Base-by-base conservation (phyloP, 495 filamentous ascomycete species). In the Penicillium steckii region DNA sequence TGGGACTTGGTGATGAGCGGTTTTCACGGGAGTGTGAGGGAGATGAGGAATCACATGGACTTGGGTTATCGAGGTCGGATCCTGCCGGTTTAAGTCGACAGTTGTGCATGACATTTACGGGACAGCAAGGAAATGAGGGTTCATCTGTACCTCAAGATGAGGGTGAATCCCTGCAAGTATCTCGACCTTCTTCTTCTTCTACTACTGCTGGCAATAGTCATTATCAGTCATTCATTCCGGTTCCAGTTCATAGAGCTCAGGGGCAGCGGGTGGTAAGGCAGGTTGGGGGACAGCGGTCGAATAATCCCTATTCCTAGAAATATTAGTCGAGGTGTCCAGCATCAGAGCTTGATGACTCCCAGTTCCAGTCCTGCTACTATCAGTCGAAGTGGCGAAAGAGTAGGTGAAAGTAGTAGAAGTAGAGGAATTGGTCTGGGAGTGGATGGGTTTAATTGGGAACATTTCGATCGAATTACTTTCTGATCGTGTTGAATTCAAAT, bases 401-500 rank as follows among this genome's bases (percentile, higher is more conserved):
- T 15, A 37, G 4, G 1, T 37, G 33, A 15, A 37, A 17, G 33
- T 37, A 37, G 13, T n/a, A n/a, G n/a, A n/a, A n/a, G n/a, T n/a
- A n/a, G n/a, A n/a, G n/a, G n/a, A n/a, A 15, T 7, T 37, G 8
- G 33, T 15, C n/a, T n/a, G n/a, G 40, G 15, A 13, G 22, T 26
- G 1, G 43, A 59, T 13, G 53, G 55, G 12, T 18, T 60, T 46
- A 59, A 65, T 3, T 13, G 62, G 27, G 18, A 41, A n/a, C 21
- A 22, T 21, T 68, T 67, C 44, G 54, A 66, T 44, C 35, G 4
- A 18, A 44, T 62, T 29, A 64, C 53, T 15, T 64, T 69, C 30
- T 64, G 51, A 60, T 13, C 29, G 13, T 24, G 7, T 41, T 33
- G 48, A 4, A 19, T 19, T 21, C 15, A 1, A n/a, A n/a, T n/a